Percentiles rank a stretch among this genome's conserved stretches.
These are phyloP conservation scores for Bullera alba DNA, from an alignment of 768 basidiomycete genomes.

Conservation along the genomic window DNA sequence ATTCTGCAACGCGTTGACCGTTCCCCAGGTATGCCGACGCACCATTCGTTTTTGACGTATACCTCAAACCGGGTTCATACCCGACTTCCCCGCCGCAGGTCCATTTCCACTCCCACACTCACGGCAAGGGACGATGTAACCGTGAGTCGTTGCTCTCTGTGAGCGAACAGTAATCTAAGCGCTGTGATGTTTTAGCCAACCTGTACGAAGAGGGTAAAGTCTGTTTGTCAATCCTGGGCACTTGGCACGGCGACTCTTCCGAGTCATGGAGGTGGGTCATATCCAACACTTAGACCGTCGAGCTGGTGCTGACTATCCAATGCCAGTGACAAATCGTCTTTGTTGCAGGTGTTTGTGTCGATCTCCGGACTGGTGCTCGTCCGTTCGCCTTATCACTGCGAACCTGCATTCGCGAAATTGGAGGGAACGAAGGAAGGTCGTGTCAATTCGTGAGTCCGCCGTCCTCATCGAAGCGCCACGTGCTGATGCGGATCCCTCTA, in stretches of 20 bases:
- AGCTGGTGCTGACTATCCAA: too few species aligned
- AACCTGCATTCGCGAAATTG: conserved; percentile 88
- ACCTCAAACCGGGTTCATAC: conserved; percentile 63
- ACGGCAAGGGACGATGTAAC: conserved; percentile 79
- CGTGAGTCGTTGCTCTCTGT: too few species aligned
- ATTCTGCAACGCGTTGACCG: too few species aligned
- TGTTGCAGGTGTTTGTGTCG: conserved; percentile 85
- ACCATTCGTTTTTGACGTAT: conserved; percentile 89
- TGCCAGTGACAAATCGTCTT: conserved; percentile 73
- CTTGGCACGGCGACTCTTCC: conserved; percentile 80
- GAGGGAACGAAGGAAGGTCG: conserved; percentile 83
- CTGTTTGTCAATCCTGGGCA: conserved; percentile 81
- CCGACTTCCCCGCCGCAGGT: conserved; percentile 63
- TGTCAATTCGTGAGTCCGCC: conserved; percentile 71
- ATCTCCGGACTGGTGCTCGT: conserved; percentile 91
- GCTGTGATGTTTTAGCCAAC: conserved; percentile 49
- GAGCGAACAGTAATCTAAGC: not conserved
- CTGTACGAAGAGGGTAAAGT: conserved; percentile 94
- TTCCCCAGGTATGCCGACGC: conserved; percentile 67
- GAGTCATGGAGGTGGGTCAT: conserved; percentile 65
- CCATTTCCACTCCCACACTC: conserved; percentile 89
- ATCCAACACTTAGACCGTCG: too few species aligned
- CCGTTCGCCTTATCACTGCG: conserved; percentile 82
- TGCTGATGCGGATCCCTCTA: conserved; percentile 36
- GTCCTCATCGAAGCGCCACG: not conserved